These are phyloP conservation scores for Termitomyces sp. DNA, from an alignment of 768 basidiomycete species.

Conservation along the genomic window DNA sequence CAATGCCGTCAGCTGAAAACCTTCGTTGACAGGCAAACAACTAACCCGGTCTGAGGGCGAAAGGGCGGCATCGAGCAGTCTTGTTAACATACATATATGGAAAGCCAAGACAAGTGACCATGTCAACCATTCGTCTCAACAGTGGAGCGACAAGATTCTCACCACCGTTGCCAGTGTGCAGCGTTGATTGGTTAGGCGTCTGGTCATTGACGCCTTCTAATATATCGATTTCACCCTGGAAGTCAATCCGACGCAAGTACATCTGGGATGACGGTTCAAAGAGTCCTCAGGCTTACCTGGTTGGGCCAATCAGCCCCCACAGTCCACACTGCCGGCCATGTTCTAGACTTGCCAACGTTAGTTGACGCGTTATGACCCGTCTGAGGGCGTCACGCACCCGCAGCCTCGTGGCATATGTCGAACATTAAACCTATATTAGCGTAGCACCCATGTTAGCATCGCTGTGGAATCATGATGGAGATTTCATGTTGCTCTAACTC, in stretches of 20 bases:
- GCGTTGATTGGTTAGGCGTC: conserved; percentile 31
- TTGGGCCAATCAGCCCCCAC: conserved; percentile 47
- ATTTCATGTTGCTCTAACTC: background rate
- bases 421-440: conserved; percentile 36
- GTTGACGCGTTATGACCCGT: background rate
- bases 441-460: background rate
- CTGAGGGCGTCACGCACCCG: conserved; percentile 30
- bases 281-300: conserved; percentile 18
- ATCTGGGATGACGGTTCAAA: background rate
- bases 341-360: conserved; percentile 17
- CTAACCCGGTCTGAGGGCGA: conserved; percentile 44
- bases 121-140: conserved; percentile 30
- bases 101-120: background rate
- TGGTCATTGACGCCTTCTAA: conserved; percentile 40
- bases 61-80: conserved; percentile 52
- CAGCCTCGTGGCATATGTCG: conserved; percentile 62
- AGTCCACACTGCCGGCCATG: conserved; percentile 61
- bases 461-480: background rate
- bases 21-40: background rate
- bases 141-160: conserved; percentile 39
- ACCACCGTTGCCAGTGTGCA: conserved; percentile 42
- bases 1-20: background rate
- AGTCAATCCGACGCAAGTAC: background rate
- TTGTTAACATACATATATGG: conserved; percentile 6
- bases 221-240: conserved; percentile 48